Base-by-base conservation (phyloP, 768 basidiomycete species). In the Hortiboletus campestris region DNA sequence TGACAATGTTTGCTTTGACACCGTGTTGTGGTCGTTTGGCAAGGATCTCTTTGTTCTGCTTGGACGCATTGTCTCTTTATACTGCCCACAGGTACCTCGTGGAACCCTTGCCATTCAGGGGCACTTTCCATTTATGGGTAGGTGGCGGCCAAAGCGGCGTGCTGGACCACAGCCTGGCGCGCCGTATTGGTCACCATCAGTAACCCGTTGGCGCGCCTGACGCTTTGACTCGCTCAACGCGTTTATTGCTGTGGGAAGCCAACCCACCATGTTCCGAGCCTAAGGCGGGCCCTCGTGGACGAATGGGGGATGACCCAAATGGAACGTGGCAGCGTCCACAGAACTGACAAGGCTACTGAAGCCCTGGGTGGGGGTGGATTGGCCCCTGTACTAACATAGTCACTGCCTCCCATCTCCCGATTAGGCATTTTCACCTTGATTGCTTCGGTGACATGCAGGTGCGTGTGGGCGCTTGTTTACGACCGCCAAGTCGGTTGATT, bases 41-140 rank as follows among this genome's bases (percentile, higher is more conserved):
- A 34, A 46, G 35, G 35, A n/a, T 34, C 29, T 41, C 35, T 58
- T 65, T 62, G 59, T 62, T 52, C 51, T 46, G 42, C 53, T 51
- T 60, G 61, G 56, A 49, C 44, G 42, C 58, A 53, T 68, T 63
- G 57, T 53, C 38, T 50, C 59, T 60, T 69, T 72, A 62, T 68
- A 57, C 28, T 22, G 19, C 22, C 17, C 13, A 38, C 28, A 14
- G 25, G 29, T n/a, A 10, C 48, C 57, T 55, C 63, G 31, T 54
- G 56, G 64, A 34, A 25, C 49, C 53, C 57, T 43, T 51, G 53
- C 41, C n/a, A 34, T 14, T 58, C 66, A 67, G 66, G 66, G 64
- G 67, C 25, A 2, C 44, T 58, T 63, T 42, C 67, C 55, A 57
- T 62, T 64, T 72, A 42, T 49, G 59, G 58, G 14, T 12, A 53